Evolutionary conservation across 139 green algal species (phyloP).

Genomic region (Edaphochlamys debaryana): DNA sequence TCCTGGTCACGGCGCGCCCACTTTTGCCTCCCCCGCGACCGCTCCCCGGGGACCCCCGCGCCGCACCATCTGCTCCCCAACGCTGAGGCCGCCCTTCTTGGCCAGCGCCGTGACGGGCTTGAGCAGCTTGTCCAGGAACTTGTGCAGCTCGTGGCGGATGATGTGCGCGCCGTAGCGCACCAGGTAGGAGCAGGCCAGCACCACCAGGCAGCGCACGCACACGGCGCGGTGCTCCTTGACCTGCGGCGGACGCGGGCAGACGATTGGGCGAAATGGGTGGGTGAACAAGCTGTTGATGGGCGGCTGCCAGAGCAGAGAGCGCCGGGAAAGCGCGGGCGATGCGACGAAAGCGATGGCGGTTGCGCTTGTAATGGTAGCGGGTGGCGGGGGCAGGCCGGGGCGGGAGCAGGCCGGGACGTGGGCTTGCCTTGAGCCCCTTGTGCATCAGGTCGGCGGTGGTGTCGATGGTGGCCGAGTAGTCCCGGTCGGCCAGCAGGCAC

Average conservation of each 20-base stretch:
- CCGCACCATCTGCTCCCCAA: constrained; percentile 64
- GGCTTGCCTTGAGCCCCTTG: constrained; percentile 67
- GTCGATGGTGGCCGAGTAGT: constrained; percentile 65
- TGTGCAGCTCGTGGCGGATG: constrained; percentile 36
- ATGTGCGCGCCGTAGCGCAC: constrained; percentile 46
- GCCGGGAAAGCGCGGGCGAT: too few species aligned
- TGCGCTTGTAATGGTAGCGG: too few species aligned
- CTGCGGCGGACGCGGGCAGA: constrained; percentile 29
- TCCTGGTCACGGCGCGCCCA: too few species aligned
- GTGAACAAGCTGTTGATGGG: too few species aligned
- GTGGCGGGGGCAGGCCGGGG: too few species aligned
- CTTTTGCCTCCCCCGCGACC: too few species aligned
- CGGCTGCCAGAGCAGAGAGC: too few species aligned
- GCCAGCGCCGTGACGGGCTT: constrained; percentile 62
- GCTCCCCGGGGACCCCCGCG: too few species aligned
- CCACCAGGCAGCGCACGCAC: constrained; percentile 55
- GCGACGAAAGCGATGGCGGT: too few species aligned
- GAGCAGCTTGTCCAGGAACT: constrained; percentile 68
- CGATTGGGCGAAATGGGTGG: too few species aligned
- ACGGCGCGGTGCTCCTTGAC: constrained; percentile 60
- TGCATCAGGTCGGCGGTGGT: constrained; percentile 72
- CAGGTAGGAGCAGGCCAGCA: constrained; percentile 59
- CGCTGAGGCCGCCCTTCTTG: constrained; percentile 60
- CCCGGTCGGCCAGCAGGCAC: constrained; percentile 74
- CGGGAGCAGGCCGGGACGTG: too few species aligned